Conservation (phyloP, 352 stramenopile genomes). For the Pythium volutum region DNA sequence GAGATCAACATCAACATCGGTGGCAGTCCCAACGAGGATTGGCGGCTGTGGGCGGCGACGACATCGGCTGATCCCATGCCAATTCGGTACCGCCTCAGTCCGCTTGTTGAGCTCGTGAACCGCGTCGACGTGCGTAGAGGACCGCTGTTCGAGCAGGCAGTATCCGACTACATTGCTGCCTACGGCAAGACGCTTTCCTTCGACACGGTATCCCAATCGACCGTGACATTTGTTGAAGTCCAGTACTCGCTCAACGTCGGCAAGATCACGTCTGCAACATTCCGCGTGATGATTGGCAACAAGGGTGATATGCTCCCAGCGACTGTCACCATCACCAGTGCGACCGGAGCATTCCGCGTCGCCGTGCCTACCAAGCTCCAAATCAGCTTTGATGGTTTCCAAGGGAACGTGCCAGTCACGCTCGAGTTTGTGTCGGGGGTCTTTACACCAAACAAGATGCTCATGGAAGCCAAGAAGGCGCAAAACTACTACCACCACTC, state of each 20-base stretch:
- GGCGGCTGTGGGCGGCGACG: slow-evolving; percentile 27
- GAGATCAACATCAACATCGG: slow-evolving; percentile 35
- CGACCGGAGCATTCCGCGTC: slow-evolving; percentile 22
- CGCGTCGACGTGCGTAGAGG: slow-evolving; percentile 21
- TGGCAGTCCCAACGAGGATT: slow-evolving; percentile 30
- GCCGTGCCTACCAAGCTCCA: slow-evolving; percentile 25
- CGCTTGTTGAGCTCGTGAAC: slow-evolving; percentile 24
- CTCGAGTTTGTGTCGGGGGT: slow-evolving; percentile 28
- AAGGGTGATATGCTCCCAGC: slow-evolving; percentile 29
- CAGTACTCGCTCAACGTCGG: slow-evolving; percentile 30
- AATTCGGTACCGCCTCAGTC: slow-evolving; percentile 26
- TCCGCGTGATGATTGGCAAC: slow-evolving; percentile 31
- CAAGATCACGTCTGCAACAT: slow-evolving; percentile 27
- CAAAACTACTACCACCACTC: slow-evolving; percentile 12
- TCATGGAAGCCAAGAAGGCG: slow-evolving; percentile 21
- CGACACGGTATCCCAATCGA: slow-evolving; percentile 17
- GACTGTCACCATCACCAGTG: slow-evolving; percentile 9
- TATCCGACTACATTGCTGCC: slow-evolving; percentile 27
- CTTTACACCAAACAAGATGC: slow-evolving; percentile 23
- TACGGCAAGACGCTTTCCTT: slow-evolving; percentile 29
- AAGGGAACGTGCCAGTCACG: slow-evolving; percentile 22
- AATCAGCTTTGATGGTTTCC: slow-evolving; percentile 25
- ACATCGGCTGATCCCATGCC: slow-evolving; percentile 25
- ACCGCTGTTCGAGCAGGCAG: slow-evolving; percentile 23
- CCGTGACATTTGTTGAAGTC: slow-evolving; percentile 22